Evolutionary conservation across 768 basidiomycete species (phyloP).

Genomic region (Boletus pseudo-olivaceus): DNA sequence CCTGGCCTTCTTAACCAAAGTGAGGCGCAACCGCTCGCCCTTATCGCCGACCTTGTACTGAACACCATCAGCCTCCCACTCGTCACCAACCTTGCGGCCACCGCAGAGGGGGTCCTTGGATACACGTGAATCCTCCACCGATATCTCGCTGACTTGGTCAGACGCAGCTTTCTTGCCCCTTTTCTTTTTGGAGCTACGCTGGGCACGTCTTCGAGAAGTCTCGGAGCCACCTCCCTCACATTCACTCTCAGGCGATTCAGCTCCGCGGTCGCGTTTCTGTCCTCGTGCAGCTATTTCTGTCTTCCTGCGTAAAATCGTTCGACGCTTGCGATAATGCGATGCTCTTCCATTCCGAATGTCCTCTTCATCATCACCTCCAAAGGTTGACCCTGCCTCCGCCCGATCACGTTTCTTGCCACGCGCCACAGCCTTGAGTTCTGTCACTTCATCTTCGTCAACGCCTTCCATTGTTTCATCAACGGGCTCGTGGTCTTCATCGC

Average conservation of each 20-base stretch:
- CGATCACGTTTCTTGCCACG: constrained; percentile 75
- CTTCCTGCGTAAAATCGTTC: constrained; percentile 52
- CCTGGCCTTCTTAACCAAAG: constrained; percentile 66
- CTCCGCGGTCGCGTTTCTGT: constrained; percentile 64
- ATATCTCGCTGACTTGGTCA: constrained; percentile 45
- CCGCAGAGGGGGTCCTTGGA: constrained; percentile 52
- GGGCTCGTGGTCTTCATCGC: constrained; percentile 47
- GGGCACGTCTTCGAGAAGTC: constrained; percentile 4
- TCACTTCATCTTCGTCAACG: constrained; percentile 41
- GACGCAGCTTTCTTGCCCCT: constrained; percentile 44
- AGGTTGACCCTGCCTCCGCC: constrained; percentile 66
- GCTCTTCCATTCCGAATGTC: constrained; percentile 39
- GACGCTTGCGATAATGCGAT: constrained; percentile 52
- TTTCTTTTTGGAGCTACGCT: constrained; percentile 44
- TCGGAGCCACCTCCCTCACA: constrained; percentile 15
- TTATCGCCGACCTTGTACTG: constrained; percentile 69
- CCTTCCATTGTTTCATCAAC: constrained; percentile 35
- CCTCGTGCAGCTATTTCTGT: constrained; percentile 48
- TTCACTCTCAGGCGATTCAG: constrained; percentile 41
- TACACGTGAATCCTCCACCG: constrained; percentile 44
- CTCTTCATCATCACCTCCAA: constrained; percentile 55
- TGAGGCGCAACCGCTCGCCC: constrained; percentile 65
- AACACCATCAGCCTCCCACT: constrained; percentile 72
- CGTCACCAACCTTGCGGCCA: constrained; percentile 63
- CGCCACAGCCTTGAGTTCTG: constrained; percentile 35